Evolutionary conservation across 768 basidiomycete genomes (phyloP).

Genomic region (Hypholoma sublateritium): DNA sequence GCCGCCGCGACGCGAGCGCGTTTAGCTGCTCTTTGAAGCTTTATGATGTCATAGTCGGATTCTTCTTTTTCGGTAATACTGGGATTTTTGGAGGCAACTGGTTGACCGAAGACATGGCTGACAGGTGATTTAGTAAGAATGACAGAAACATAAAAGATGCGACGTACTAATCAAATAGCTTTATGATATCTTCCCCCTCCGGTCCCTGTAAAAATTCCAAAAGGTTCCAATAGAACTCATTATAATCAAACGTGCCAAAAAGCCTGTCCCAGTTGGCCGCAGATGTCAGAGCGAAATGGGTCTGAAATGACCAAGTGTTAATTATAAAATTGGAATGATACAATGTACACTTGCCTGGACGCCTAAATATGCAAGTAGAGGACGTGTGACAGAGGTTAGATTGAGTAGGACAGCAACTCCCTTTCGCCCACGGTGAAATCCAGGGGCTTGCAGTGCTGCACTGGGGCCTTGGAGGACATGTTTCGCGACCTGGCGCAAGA

Average conservation of each 20-base stretch:
- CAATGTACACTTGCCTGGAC: conserved; percentile 20
- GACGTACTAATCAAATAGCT: too few species aligned
- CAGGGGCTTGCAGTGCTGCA: conserved; percentile 12
- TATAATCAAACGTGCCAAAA: too few species aligned
- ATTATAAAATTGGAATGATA: too few species aligned
- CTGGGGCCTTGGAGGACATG: conserved; percentile 17
- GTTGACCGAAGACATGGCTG: neutral
- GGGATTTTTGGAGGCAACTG: neutral
- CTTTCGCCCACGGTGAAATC: conserved; percentile 7
- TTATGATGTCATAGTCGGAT: neutral
- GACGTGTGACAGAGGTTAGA: conserved; percentile 11
- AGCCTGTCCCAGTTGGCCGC: too few species aligned
- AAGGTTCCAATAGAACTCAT: too few species aligned
- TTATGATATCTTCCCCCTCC: too few species aligned
- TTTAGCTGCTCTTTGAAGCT: too few species aligned
- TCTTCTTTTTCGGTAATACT: neutral
- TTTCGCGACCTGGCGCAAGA: conserved; percentile 8
- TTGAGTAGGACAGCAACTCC: conserved; percentile 17
- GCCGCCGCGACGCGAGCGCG: too few species aligned
- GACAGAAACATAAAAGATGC: neutral
- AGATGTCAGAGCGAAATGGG: too few species aligned
- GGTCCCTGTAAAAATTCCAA: too few species aligned
- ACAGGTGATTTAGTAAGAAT: neutral
- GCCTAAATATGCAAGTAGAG: conserved; percentile 18
- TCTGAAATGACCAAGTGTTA: too few species aligned